Base-by-base conservation (phyloP, 1,284 basidiomycete species). In the Tilletia horrida region DNA sequence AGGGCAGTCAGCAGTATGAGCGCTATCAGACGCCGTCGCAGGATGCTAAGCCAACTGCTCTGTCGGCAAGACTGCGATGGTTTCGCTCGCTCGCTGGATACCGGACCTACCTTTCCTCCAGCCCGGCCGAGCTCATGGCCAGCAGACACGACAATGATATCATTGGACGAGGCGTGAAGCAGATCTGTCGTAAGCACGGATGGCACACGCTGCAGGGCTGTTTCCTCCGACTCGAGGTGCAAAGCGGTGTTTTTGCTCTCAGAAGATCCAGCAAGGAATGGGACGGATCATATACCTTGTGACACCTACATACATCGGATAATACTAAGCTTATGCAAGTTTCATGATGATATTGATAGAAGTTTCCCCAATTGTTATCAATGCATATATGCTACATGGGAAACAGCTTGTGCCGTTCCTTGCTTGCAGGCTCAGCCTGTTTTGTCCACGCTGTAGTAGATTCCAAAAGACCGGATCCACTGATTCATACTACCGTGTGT, bases 401-500 rank as follows among this genome's bases (percentile, higher is more conserved):
- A 40, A 40, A 6, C 35, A 40, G 35, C 6, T n/a, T n/a, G n/a
- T n/a, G n/a, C n/a, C n/a, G n/a, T n/a, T n/a, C 35, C 35, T 11
- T 11, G 35, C 35, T 40, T 40, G 6, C 35, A 11, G 35, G 35
- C 35, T 40, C 35, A 40, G 35, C 35, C 35, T 40, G 35, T 11
- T 11, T 40, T 40, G 35, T 40, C 35, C 35, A 40, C 35, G 11
- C 35, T 27, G 55, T 59, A 59, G 31, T 13, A 59, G n/a, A 59
- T 59, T 6, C 55, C 55, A 16, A 59, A 29, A 16, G 55, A 59
- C 3, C 55, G 55, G 9, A 59, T 59, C 55, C 55, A 59, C 27
- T 21, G 27, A 18, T 59, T 29, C 11, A 35, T 31, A 14, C 55
- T 40, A 3, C 73, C 73, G 16, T 59, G 68, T 25, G 72, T 61